phyloP scores from a whole-genome alignment of 768 basidiomycete species.

The Mycena indigotica region DNA sequence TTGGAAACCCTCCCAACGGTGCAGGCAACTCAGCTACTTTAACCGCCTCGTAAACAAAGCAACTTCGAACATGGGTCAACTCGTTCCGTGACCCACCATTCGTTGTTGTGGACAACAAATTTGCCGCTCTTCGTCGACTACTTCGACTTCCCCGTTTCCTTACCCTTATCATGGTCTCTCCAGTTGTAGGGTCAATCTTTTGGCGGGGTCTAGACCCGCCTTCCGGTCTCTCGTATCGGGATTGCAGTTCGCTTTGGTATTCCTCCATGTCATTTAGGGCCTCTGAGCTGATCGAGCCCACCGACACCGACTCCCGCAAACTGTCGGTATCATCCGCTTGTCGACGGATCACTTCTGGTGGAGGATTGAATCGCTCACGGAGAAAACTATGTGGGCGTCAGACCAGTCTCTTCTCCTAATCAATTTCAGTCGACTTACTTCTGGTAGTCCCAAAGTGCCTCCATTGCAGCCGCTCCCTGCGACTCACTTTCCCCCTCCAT shows the following conservation, averaged over 20 bases:
- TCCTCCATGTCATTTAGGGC: slow-evolving; percentile 24
- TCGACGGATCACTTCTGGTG: slow-evolving; percentile 15
- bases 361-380: slow-evolving; percentile 26
- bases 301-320: slow-evolving; percentile 8
- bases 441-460: slow-evolving; percentile 43
- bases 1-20: neutral
- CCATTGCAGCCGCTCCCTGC: slow-evolving; percentile 30
- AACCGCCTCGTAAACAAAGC: slow-evolving; percentile 30
- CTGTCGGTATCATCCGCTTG: slow-evolving; percentile 11
- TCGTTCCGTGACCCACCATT: no score
- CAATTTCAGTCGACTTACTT: slow-evolving; percentile 25
- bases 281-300: slow-evolving; percentile 21
- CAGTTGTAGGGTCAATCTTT: no score
- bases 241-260: slow-evolving; percentile 20
- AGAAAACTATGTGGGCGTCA: slow-evolving; percentile 28
- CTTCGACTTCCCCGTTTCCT: slow-evolving; percentile 17
- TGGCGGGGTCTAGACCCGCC: no score
- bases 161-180: no score
- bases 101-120: no score
- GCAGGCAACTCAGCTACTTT: slow-evolving; percentile 4
- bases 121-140: slow-evolving; percentile 14
- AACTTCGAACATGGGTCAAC: slow-evolving; percentile 29
- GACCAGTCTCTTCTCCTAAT: no score
- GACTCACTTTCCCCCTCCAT: slow-evolving; percentile 21
- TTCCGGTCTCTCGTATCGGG: slow-evolving; percentile 1